Evolutionary conservation across 2,329 filamentous ascomycete genomes (phyloP), one percentile per base, ranked within the genome.

Genomic region (Talaromyces sp.): DNA sequence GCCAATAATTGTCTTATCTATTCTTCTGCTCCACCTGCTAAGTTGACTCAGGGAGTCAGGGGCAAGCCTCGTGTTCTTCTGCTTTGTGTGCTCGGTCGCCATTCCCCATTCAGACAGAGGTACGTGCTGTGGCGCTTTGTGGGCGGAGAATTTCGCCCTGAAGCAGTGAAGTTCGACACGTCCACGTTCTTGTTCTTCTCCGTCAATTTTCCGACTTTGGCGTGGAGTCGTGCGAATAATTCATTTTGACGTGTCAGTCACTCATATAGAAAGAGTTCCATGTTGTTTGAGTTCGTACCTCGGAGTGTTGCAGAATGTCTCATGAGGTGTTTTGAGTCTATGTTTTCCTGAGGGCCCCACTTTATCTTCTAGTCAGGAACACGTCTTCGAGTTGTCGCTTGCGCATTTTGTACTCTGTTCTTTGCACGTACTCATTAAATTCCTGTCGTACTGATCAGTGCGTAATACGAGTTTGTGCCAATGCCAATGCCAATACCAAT

Each of bases 271-370:
- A 7, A 31, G 27, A 6, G 7, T 31, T 31, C 27, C 27, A 1
- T 31, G 27, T 31, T 31, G 27, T 22, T 22, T 22, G 22, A 22
- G 22, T 22, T 22, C 22, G 5, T 16, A 47, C 9, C 3, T 33
- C 3, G 16, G 27, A 19, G 50, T 54, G 52, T 56, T 39, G 52
- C 52, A 56, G 52, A 14, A 56, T 56, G 52, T 56, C 52, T 56
- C 52, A 56, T 14, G 50, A 9, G 13, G 24, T 31, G 47, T 50
- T 47, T 50, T 47, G 45, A 24, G 24, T 33, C 27, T n/a, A 16
- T 35, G 50, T 37, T 8, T 13, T 5, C 49, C 49, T 52, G 31
- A 54, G 31, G 52, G 16, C n/a, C 37, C 33, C 52, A 37, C 33
- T 39, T 54, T 56, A 16, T 37, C 5, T 33, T 11, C 6, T 37